Evolutionary conservation across 805 yeast genomes (phyloP), one percentile per base, ranked within the genome.

Genomic region (Ogataea kodamae): DNA sequence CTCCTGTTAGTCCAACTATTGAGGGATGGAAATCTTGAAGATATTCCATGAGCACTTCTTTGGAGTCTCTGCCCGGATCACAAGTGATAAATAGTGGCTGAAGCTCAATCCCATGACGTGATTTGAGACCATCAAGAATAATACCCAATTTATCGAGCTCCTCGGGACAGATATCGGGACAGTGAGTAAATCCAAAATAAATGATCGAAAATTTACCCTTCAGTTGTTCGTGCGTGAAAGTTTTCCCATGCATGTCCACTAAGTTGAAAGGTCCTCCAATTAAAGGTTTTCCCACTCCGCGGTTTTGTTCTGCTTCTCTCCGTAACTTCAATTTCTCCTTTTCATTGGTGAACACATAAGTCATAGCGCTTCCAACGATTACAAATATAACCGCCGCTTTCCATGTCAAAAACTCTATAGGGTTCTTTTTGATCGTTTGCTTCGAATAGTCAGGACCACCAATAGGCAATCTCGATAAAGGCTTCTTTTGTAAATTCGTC

Each of bases 151-250:
- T 86, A 58, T 92, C 98, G 40, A 92, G 72, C 59, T 92, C 98
- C 59, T 92, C 98, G 8, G 98, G 98, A 61, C 98, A 92, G 34
- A 92, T 89, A 62, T 92, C 98, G 5, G 98, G 98, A 64, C 98
- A 92, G 62, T 89, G 89, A 4, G 96, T 84, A 66, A 92, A 92
- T 0, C 98, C 98, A 62, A 92, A 92, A 59, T 92, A 92, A n/a
- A 90, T 60, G 28, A 92, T 65, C 8, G 90, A 76, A 61, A 88
- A 92, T 56, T 76, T 81, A 20, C 89, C 92, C 42, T 73, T 61
- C 52, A 92, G 64, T 48, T 90, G 71, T 42, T 85, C 68, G 17
- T 87, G 78, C 1, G 96, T 87, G 59, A 92, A 92, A 12, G 57
- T 60, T 17, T 81, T 61, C 22, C 89, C 88, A 33, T 87, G 62